Percentiles rank a stretch among this genome's conserved stretches.
phyloP scores from a whole-genome alignment of 768 basidiomycete genomes.

The Crucibulum laeve region DNA sequence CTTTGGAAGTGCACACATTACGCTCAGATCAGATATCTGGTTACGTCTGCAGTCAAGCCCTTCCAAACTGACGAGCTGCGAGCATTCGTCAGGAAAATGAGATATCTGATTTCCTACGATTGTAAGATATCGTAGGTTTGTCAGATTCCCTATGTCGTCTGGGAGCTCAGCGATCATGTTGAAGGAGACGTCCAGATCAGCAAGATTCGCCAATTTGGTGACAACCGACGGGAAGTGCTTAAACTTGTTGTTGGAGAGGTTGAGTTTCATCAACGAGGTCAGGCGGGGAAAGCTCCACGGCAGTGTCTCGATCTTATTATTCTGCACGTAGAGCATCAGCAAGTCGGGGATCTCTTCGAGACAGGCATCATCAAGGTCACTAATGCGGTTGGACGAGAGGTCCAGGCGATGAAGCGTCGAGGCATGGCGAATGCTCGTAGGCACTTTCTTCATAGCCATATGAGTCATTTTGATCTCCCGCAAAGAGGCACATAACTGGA shows the following conservation, averaged over 20 bases:
- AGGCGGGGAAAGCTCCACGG: conserved; percentile 84
- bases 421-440: conserved; percentile 76
- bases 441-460: conserved; percentile 94
- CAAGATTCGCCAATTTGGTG: conserved; percentile 64
- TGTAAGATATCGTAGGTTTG: conserved; percentile 63
- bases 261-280: conserved; percentile 66
- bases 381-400: conserved; percentile 87
- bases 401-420: conserved; percentile 75
- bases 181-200: conserved; percentile 92
- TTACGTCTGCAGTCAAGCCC: conserved; percentile 87
- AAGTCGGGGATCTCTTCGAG: conserved; percentile 76
- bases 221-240: conserved; percentile 69
- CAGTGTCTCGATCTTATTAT: conserved; percentile 86
- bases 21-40: conserved; percentile 67
- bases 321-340: conserved; percentile 69
- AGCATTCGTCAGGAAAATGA: conserved; percentile 61
- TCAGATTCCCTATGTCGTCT: conserved; percentile 68
- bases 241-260: conserved; percentile 97
- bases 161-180: conserved; percentile 84
- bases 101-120: conserved; percentile 85
- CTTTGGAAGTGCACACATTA: conserved; percentile 64
- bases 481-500: conserved; percentile 79
- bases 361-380: conserved; percentile 81
- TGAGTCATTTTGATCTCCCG: conserved; percentile 83
- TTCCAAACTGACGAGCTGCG: conserved; percentile 52